phyloP scores from a whole-genome alignment of 2,329 filamentous ascomycete genomes.

The Aspergillus tamarii region DNA sequence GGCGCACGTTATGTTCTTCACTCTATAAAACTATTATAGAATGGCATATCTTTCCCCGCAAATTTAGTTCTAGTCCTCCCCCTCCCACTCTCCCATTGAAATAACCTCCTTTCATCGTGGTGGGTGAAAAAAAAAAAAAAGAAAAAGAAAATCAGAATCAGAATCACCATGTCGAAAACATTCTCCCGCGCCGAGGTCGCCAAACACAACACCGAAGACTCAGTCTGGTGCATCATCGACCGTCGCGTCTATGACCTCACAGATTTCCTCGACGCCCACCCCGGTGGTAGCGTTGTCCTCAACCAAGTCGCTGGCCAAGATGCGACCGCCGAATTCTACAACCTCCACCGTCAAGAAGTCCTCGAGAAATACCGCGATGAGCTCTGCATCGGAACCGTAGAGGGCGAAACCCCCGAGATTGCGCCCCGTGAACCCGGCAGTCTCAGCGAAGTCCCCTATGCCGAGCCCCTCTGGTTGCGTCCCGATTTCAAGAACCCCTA shows the following conservation, averaged over 20 bases:
- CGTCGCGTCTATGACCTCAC: conserved; percentile 84
- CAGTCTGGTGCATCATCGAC: conserved; percentile 83
- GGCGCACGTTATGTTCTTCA: conserved; percentile 1
- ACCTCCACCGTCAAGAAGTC: conserved; percentile 89
- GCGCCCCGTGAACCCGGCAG: conserved; percentile 71
- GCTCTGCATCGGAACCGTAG: conserved; percentile 74
- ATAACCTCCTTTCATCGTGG: neutral
- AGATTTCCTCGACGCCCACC: conserved; percentile 84
- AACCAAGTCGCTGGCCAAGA: conserved; percentile 80
- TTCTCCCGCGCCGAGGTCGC: conserved; percentile 65
- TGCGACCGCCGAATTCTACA: conserved; percentile 84
- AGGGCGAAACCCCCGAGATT: conserved; percentile 75
- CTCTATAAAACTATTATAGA: neutral
- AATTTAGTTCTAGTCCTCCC: neutral
- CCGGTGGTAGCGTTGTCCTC: conserved; percentile 78
- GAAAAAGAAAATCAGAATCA: neutral
- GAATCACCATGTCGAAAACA: conserved; percentile 26
- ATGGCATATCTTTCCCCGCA: neutral
- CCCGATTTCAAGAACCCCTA: conserved; percentile 78
- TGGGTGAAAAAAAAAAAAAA: neutral
- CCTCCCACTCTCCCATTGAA: conserved; percentile 3
- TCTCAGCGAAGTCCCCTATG: conserved; percentile 77
- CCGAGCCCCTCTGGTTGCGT: conserved; percentile 80
- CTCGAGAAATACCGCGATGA: conserved; percentile 73
- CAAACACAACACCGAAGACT: conserved; percentile 74